A percentile compares a stretch with the other conserved stretches of the same genome.
These are phyloP conservation scores for Dryadomyces quercivorus DNA, from an alignment of 2,329 filamentous ascomycete genomes.

Conservation along the genomic window DNA sequence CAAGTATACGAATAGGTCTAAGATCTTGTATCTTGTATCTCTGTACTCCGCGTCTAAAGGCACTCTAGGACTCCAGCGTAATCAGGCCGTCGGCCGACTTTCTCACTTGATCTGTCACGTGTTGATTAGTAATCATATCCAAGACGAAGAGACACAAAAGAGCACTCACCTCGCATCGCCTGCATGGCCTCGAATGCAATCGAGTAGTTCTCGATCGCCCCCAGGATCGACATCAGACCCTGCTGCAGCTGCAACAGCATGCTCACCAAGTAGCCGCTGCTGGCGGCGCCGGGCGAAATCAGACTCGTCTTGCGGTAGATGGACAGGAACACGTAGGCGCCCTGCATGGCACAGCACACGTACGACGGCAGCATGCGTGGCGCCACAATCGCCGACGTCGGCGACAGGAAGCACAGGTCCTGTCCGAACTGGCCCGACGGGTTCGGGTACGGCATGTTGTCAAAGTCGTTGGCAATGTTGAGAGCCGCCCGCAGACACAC, in stretches of 20 bases:
- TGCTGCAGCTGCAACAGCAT: conserved; percentile 27
- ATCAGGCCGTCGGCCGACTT: conserved; percentile 10
- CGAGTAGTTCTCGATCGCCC: conserved; percentile 30
- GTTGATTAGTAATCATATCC: background rate
- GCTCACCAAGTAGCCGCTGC: conserved; percentile 17
- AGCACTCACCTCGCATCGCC: conserved; percentile 28
- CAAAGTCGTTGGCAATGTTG: conserved; percentile 32
- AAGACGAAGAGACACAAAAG: background rate
- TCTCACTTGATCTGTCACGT: conserved; percentile 6
- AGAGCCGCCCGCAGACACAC: conserved; percentile 36
- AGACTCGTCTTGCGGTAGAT: conserved; percentile 28
- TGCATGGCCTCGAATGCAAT: conserved; percentile 31
- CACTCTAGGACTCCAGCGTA: conserved; percentile 1
- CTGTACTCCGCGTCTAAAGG: no score
- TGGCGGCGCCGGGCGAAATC: conserved; percentile 19
- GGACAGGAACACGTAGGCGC: conserved; percentile 30
- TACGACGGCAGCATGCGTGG: conserved; percentile 33
- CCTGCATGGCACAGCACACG: conserved; percentile 33
- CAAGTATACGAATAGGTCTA: no score
- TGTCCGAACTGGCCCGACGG: conserved; percentile 23
- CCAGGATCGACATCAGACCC: conserved; percentile 27
- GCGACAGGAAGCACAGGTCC: conserved; percentile 20
- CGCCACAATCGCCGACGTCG: conserved; percentile 23
- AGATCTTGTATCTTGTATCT: no score
- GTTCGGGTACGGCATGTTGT: conserved; percentile 32